Conservation (phyloP, 257 asterid species). For the Gynochthodes officinalis region DNA sequence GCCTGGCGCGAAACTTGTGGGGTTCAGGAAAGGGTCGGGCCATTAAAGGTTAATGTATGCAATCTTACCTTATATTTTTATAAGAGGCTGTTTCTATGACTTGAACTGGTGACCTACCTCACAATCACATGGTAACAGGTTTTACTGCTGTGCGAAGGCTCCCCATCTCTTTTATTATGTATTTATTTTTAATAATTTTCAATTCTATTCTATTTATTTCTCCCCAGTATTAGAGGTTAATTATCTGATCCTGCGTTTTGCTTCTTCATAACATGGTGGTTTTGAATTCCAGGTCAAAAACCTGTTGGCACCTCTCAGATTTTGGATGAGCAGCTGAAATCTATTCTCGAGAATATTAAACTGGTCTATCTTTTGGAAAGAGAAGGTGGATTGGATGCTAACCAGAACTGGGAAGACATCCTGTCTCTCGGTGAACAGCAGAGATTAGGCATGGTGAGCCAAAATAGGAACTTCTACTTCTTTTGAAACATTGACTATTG, state of each 20-base stretch:
- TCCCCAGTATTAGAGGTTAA: not conserved
- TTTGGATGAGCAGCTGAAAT: constrained; percentile 65
- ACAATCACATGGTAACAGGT: too few species aligned
- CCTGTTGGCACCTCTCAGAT: constrained; percentile 26
- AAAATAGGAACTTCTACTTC: constrained; percentile 3
- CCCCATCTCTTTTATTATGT: not conserved
- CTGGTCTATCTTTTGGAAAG: constrained; percentile 87
- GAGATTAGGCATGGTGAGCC: constrained; percentile 91
- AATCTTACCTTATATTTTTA: too few species aligned
- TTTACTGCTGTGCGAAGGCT: too few species aligned
- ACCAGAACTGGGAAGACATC: constrained; percentile 97
- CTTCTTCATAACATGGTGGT: constrained; percentile 17
- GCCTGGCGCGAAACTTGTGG: too few species aligned
- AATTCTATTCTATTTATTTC: not conserved
- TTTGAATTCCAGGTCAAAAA: constrained; percentile 49
- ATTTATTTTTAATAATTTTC: not conserved
- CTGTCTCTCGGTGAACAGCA: constrained; percentile 98
- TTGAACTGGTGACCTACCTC: too few species aligned
- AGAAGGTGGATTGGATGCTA: constrained; percentile 93
- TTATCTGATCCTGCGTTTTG: not conserved
- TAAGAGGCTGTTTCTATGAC: too few species aligned
- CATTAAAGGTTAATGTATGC: too few species aligned
- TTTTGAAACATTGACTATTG: not conserved
- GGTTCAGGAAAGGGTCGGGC: too few species aligned
- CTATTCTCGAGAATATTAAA: constrained; percentile 81